Base-by-base conservation (phyloP, 2,329 filamentous ascomycete genomes). In the Claviceps spartinae region DNA sequence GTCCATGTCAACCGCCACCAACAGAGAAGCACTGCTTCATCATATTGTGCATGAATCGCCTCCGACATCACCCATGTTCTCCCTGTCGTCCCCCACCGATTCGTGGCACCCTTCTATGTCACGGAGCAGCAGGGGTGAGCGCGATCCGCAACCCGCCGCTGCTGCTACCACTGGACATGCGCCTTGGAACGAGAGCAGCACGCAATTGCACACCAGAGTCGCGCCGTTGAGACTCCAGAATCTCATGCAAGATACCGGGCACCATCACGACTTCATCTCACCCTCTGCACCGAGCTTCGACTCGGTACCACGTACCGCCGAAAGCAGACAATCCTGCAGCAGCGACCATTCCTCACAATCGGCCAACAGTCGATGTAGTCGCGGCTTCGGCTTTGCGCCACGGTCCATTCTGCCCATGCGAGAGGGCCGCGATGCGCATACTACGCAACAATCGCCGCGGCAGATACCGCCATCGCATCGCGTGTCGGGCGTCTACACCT, bases 261-360 rank as follows among this genome's bases (percentile, higher is more conserved):
- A 30, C 26, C 36, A 41, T 18, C n/a, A 8, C 7, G 20, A n/a
- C 2, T 44, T 24, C 11, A 47, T 26, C 18, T 34, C 45, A 14
- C 30, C 22, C 41, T 44, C 47, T 38, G 50, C 14, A 20, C 45
- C 42, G 44, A 50, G 26, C 36, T 47, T 45, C 40, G 54, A 52
- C 24, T 53, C 34, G 47, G 45, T 11, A 43, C 44, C 16, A 26
- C 43, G 16, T n/a, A 18, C 43, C 43, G 46, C 8, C 49, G 56
- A 16, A 49, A 48, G 40, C 52, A 55, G 50, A 18, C 54, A 54
- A 41, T 57, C 54, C 3, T 48, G 48, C 18, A 53, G 53, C 48
- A 59, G 57, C 41, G 53, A 42, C 7, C 47, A 52, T 4, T 58
- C 55, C 1, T 55, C 53, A 18, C 44, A 40, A 34, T 56, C 56